Conservation (phyloP, 371 early-diverging fungal genomes). For the Rhizomucor pusillus region DNA sequence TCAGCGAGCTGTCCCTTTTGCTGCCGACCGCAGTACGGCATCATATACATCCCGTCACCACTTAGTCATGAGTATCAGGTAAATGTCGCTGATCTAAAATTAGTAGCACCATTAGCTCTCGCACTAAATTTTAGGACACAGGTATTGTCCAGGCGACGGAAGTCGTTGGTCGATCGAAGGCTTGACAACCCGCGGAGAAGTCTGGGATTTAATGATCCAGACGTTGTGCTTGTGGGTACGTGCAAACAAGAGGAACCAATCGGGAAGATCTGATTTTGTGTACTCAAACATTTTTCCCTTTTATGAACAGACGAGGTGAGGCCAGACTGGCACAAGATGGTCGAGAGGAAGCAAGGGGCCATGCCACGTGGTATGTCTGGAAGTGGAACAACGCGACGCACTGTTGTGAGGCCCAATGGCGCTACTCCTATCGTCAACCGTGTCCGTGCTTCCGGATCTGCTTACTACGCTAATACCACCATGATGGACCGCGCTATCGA, state of each 20-base stretch:
- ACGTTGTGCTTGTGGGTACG: conserved; percentile 74
- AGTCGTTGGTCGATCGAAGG: neutral
- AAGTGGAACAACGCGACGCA: conserved; percentile 5
- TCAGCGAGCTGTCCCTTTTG: conserved; percentile 87
- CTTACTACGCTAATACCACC: neutral
- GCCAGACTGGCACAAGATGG: conserved; percentile 62
- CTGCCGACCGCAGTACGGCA: conserved; percentile 80
- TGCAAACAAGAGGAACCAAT: neutral
- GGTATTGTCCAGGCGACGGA: neutral
- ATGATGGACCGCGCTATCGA: neutral
- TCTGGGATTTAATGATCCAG: conserved; percentile 58
- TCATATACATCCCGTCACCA: conserved; percentile 64
- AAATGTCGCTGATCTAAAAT: conserved; percentile 15
- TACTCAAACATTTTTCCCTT: neutral
- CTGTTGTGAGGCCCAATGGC: conserved; percentile 6
- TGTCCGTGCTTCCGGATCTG: neutral
- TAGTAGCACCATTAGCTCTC: neutral
- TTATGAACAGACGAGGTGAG: conserved; percentile 67
- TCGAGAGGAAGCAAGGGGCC: neutral
- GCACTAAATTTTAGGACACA: neutral
- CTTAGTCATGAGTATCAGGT: conserved; percentile 30
- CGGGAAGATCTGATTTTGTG: neutral
- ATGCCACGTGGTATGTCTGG: conserved; percentile 3
- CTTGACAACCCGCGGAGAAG: conserved; percentile 50
- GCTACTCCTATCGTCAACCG: neutral